Conservation (phyloP, 2,329 filamentous ascomycete genomes). For the Pseudopyricularia cyperi region DNA sequence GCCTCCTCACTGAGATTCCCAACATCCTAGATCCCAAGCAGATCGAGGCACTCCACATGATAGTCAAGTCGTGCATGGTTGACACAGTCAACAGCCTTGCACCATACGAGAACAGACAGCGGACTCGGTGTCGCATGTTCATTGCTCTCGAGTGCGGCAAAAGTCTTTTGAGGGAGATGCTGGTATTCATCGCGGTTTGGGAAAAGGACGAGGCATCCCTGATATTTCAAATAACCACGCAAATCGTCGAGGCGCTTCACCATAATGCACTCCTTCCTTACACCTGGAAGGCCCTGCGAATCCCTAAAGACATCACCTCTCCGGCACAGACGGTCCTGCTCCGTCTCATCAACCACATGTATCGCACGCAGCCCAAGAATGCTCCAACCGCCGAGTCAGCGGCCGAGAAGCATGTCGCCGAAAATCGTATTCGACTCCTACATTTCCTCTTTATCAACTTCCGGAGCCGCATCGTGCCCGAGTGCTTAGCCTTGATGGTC, state of each 20-base stretch:
- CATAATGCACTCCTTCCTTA: slow-evolving; percentile 83
- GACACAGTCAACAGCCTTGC: slow-evolving; percentile 63
- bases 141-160: slow-evolving; percentile 82
- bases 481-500: slow-evolving; percentile 88
- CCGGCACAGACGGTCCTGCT: slow-evolving; percentile 89
- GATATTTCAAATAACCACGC: slow-evolving; percentile 92
- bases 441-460: slow-evolving; percentile 92
- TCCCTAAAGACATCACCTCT: slow-evolving; percentile 91
- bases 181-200: slow-evolving; percentile 96
- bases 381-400: slow-evolving; percentile 25
- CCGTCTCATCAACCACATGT: slow-evolving; percentile 81
- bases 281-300: slow-evolving; percentile 81
- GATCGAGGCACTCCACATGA: slow-evolving; percentile 94
- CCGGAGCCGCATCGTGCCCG: slow-evolving; percentile 81
- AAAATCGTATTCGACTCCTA: slow-evolving; percentile 47
- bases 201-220: slow-evolving; percentile 86
- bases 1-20: slow-evolving; percentile 82
- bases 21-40: slow-evolving; percentile 90
- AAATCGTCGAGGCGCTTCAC: slow-evolving; percentile 88
- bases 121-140: slow-evolving; percentile 78
- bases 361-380: slow-evolving; percentile 35
- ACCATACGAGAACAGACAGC: slow-evolving; percentile 68
- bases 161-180: slow-evolving; percentile 75
- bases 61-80: slow-evolving; percentile 88
- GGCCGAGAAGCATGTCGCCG: slow-evolving; percentile 28